Evolutionary conservation across 2,329 filamentous ascomycete genomes (phyloP).

Genomic region (Sporothrix brunneoviolacea): DNA sequence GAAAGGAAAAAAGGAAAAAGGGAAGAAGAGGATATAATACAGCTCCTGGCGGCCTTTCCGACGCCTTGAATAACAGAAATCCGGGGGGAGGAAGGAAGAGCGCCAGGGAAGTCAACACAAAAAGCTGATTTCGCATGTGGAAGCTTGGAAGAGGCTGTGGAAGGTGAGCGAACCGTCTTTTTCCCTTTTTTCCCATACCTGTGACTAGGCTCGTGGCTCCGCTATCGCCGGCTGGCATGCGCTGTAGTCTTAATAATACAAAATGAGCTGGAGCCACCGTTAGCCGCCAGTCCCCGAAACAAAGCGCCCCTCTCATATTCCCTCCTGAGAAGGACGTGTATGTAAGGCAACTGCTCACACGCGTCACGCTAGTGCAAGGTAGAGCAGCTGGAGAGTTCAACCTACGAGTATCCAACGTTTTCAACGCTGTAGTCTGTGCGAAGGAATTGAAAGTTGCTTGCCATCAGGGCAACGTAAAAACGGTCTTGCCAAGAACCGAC

Average conservation of each 20-base stretch:
- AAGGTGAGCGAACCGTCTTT: constrained; percentile 14
- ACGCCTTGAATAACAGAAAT: constrained; percentile 1
- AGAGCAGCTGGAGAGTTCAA: neutral
- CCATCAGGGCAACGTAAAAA: too few relatives aligned
- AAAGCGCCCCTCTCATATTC: too few relatives aligned
- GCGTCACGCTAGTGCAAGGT: neutral
- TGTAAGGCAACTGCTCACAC: constrained; percentile 12
- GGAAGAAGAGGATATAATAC: neutral
- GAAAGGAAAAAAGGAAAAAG: neutral
- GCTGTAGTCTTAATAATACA: constrained; percentile 18
- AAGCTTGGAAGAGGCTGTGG: constrained; percentile 11
- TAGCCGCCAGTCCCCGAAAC: constrained; percentile 11
- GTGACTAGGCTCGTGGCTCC: constrained; percentile 13
- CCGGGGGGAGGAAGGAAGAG: neutral
- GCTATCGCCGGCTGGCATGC: constrained; percentile 14
- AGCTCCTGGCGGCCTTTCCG: constrained; percentile 5
- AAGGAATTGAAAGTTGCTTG: too few relatives aligned
- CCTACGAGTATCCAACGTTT: too few relatives aligned
- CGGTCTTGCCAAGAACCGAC: too few relatives aligned
- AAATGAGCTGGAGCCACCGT: constrained; percentile 4
- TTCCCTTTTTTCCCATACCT: constrained; percentile 7
- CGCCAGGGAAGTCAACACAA: too few relatives aligned
- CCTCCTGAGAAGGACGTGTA: neutral
- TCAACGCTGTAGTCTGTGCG: too few relatives aligned
- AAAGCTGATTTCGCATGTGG: constrained; percentile 6